Percentiles rank a stretch among this genome's conserved stretches.
These are phyloP conservation scores for Penicillium sp. DNA, from an alignment of 2,329 filamentous ascomycete genomes.

Conservation along the genomic window DNA sequence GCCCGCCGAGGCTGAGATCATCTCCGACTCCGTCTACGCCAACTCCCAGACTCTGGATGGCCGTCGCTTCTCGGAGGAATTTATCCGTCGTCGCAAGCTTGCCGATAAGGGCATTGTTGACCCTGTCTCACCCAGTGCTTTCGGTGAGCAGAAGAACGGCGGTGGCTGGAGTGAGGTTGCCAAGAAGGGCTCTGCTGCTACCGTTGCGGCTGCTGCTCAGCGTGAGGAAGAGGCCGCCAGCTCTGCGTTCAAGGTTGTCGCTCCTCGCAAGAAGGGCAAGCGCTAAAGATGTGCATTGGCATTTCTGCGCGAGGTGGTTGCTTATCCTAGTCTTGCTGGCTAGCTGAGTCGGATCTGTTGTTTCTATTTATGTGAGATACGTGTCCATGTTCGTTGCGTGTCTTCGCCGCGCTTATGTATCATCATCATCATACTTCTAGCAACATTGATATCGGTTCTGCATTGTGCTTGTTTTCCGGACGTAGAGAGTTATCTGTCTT, in stretches of 20 bases:
- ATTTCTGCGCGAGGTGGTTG: constrained; percentile 9
- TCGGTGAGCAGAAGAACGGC: constrained; percentile 49
- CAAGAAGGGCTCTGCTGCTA: constrained; percentile 69
- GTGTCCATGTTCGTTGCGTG: neutral
- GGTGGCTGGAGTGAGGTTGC: constrained; percentile 96
- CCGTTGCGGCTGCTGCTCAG: constrained; percentile 39
- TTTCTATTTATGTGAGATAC: constrained; percentile 5
- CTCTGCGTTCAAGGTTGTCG: constrained; percentile 82
- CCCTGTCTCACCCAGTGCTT: constrained; percentile 55
- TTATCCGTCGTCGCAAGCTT: constrained; percentile 85
- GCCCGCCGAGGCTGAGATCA: constrained; percentile 73
- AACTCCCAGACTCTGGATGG: constrained; percentile 88
- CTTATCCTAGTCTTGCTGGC: neutral
- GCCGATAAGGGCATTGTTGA: constrained; percentile 88
- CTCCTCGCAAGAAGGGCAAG: constrained; percentile 83
- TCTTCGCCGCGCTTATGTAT: neutral
- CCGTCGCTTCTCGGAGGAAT: constrained; percentile 90
- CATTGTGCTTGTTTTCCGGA: neutral
- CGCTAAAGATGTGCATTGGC: constrained; percentile 53
- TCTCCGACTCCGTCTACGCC: constrained; percentile 85
- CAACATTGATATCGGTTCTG: neutral
- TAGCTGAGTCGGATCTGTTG: neutral
- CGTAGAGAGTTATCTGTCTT: neutral
- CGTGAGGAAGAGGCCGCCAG: constrained; percentile 48
- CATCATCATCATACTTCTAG: neutral